Conservation (phyloP, 495 filamentous ascomycete species). For the Bacidia gigantensis region DNA sequence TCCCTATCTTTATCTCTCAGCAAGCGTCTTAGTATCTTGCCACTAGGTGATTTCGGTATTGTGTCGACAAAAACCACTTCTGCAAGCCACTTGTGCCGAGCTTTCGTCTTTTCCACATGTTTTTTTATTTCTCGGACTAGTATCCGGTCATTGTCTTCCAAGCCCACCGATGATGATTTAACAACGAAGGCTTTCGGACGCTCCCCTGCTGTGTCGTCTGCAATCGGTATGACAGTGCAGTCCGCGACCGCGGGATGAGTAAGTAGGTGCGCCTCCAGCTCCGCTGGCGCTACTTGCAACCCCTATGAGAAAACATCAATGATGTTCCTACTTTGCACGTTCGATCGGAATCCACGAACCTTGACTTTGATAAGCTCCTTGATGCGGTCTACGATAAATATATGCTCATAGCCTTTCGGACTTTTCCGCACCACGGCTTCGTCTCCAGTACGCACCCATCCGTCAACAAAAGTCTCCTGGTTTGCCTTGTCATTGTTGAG, state of each 20-base stretch:
- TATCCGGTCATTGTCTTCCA: constrained; percentile 45
- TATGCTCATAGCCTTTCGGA: constrained; percentile 55
- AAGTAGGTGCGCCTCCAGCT: constrained; percentile 80
- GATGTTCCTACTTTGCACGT: neutral
- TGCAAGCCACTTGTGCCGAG: constrained; percentile 69
- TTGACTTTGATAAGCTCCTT: constrained; percentile 95
- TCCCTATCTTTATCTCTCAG: constrained; percentile 71
- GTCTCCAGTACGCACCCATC: constrained; percentile 79
- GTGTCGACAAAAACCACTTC: constrained; percentile 29
- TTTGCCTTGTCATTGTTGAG: constrained; percentile 74
- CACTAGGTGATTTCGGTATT: constrained; percentile 82
- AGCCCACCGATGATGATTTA: constrained; percentile 45
- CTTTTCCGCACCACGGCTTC: constrained; percentile 57
- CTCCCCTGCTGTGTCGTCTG: constrained; percentile 63
- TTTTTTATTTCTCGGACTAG: constrained; percentile 51
- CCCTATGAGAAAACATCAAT: constrained; percentile 37
- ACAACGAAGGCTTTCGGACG: constrained; percentile 81
- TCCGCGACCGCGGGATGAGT: constrained; percentile 70
- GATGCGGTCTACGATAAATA: constrained; percentile 75
- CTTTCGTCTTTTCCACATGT: constrained; percentile 72
- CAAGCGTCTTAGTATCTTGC: constrained; percentile 77
- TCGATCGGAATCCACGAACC: constrained; percentile 30
- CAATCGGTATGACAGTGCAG: constrained; percentile 70
- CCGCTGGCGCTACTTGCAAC: constrained; percentile 81
- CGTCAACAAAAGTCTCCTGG: constrained; percentile 62